Conservation (phyloP, 2,329 filamentous ascomycete genomes). For the Diaporthe batatas region DNA sequence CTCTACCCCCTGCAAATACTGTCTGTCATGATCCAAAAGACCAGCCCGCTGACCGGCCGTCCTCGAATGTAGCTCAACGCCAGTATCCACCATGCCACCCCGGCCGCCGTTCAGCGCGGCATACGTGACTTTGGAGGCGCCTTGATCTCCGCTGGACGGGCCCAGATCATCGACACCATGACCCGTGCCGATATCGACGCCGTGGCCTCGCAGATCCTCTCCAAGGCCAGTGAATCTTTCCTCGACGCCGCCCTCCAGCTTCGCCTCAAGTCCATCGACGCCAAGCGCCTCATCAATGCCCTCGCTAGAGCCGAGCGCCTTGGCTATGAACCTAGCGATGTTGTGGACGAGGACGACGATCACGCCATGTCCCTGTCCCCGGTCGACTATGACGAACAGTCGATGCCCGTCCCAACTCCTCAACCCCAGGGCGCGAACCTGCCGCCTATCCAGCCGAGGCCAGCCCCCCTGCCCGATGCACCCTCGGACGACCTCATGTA, state of each 20-base stretch:
- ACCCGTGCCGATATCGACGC: conserved; percentile 59
- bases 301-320: conserved; percentile 69
- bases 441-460: conserved; percentile 12
- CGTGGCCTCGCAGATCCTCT: conserved; percentile 58
- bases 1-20: background rate
- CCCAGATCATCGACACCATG: conserved; percentile 59
- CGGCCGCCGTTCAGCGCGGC: conserved; percentile 53
- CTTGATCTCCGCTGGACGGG: conserved; percentile 57
- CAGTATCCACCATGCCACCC: conserved; percentile 59
- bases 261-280: conserved; percentile 66
- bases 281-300: conserved; percentile 67
- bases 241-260: conserved; percentile 66
- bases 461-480: background rate
- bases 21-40: background rate
- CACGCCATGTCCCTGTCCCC: conserved; percentile 37
- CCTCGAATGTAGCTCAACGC: conserved; percentile 59
- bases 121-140: conserved; percentile 61
- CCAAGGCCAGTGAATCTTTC: conserved; percentile 62
- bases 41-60: background rate
- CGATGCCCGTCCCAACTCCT: conserved; percentile 50
- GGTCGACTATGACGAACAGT: conserved; percentile 46
- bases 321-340: conserved; percentile 66
- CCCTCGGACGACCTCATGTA: background rate
- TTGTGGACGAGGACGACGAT: conserved; percentile 57
- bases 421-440: no score